Percentiles rank a stretch among this genome's conserved stretches.
Evolutionary conservation across 2,329 filamentous ascomycete species (phyloP).

Genomic region (Coleophoma cylindrospora): DNA sequence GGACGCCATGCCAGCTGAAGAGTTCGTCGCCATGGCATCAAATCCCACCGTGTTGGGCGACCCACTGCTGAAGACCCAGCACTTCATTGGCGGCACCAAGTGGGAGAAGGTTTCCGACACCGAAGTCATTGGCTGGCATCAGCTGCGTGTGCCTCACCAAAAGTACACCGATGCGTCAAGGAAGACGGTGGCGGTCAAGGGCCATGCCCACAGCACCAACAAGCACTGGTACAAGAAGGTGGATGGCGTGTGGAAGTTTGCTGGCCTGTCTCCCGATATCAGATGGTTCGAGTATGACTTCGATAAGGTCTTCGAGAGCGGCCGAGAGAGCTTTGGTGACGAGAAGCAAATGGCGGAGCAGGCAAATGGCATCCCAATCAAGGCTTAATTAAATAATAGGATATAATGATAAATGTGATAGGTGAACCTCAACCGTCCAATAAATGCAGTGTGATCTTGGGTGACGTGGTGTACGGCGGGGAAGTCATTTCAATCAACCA

Average conservation of each 20-base stretch:
- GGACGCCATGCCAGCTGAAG: slow-evolving; percentile 55
- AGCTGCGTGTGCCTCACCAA: slow-evolving; percentile 19
- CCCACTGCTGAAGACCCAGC: slow-evolving; percentile 57
- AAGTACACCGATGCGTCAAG: slow-evolving; percentile 12
- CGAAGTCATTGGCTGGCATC: slow-evolving; percentile 47
- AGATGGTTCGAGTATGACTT: slow-evolving; percentile 23
- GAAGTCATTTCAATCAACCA: too few species aligned
- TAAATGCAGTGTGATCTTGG: too few species aligned
- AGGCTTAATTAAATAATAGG: too few species aligned
- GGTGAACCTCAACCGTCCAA: too few species aligned
- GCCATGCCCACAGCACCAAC: slow-evolving; percentile 21
- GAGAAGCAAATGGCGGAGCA: too few species aligned
- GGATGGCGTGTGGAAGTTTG: slow-evolving; percentile 23
- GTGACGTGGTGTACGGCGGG: too few species aligned
- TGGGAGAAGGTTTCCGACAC: slow-evolving; percentile 53
- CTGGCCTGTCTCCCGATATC: slow-evolving; percentile 20
- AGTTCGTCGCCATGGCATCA: slow-evolving; percentile 56
- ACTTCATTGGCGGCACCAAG: slow-evolving; percentile 55
- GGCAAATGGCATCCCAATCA: too few species aligned
- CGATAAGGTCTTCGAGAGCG: slow-evolving; percentile 21
- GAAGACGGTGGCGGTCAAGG: slow-evolving; percentile 16
- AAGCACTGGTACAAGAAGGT: slow-evolving; percentile 21
- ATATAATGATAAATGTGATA: too few species aligned
- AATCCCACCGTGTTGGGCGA: slow-evolving; percentile 53
- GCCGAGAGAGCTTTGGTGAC: too few species aligned